These are phyloP conservation scores for Blastobotrys serpentis DNA, from an alignment of 1,139 yeast species.

Conservation along the genomic window DNA sequence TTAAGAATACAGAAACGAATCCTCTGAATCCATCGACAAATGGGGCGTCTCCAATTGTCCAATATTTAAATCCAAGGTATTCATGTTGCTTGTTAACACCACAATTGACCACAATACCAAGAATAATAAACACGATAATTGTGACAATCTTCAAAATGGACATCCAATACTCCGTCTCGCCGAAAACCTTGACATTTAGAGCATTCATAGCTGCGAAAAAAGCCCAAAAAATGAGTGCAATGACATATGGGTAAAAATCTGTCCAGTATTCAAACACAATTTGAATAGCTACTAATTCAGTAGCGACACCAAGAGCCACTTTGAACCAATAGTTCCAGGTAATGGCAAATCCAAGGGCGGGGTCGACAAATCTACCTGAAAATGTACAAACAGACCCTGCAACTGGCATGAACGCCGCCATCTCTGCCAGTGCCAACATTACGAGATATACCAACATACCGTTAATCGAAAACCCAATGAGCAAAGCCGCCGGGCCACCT, in stretches of 20 bases:
- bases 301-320: slow-evolving; percentile 37
- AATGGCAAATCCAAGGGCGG: slow-evolving; percentile 61
- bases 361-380: slow-evolving; percentile 58
- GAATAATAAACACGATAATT: slow-evolving; percentile 52
- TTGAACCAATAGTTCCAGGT: slow-evolving; percentile 59
- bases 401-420: slow-evolving; percentile 59
- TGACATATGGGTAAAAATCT: slow-evolving; percentile 55
- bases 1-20: slow-evolving; percentile 50
- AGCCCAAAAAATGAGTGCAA: slow-evolving; percentile 58
- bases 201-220: slow-evolving; percentile 52
- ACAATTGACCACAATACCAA: slow-evolving; percentile 55
- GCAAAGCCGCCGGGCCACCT: slow-evolving; percentile 55
- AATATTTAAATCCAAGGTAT: slow-evolving; percentile 50
- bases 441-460: slow-evolving; percentile 54
- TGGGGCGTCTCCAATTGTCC: slow-evolving; percentile 50
- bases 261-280: slow-evolving; percentile 59
- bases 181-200: slow-evolving; percentile 55
- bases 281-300: slow-evolving; percentile 59
- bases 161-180: slow-evolving; percentile 66
- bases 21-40: slow-evolving; percentile 59
- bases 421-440: slow-evolving; percentile 60
- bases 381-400: slow-evolving; percentile 63
- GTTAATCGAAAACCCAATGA: slow-evolving; percentile 49
- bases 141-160: slow-evolving; percentile 59
- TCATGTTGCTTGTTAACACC: slow-evolving; percentile 58